phyloP scores from a whole-genome alignment of 768 basidiomycete genomes.

The Holtermannia corniformis region DNA sequence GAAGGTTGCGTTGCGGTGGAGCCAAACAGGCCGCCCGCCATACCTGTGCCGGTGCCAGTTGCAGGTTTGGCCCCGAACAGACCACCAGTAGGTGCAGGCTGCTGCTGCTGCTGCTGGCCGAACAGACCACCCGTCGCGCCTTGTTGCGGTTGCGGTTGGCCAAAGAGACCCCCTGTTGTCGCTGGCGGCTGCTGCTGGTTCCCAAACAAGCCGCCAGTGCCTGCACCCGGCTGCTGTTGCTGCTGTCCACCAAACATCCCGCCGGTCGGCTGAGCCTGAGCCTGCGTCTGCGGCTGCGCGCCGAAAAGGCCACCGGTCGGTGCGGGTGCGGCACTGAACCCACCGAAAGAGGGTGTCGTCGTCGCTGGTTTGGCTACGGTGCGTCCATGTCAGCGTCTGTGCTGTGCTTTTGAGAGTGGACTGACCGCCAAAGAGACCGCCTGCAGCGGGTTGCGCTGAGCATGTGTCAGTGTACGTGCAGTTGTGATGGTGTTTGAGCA shows the following conservation, averaged over 20 bases:
- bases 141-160: slow-evolving; percentile 2
- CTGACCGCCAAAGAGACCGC: neutral
- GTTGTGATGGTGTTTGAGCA: too few relatives aligned
- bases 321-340: neutral
- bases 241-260: slow-evolving; percentile 15
- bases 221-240: slow-evolving; percentile 5
- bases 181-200: slow-evolving; percentile 3
- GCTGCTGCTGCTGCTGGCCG: slow-evolving; percentile 6
- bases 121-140: slow-evolving; percentile 5
- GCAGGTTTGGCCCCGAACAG: slow-evolving; percentile 1
- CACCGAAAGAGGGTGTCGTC: neutral
- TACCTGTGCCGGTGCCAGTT: neutral
- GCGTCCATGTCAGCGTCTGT: neutral
- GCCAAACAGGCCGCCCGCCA: slow-evolving; percentile 5
- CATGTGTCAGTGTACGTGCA: too few relatives aligned
- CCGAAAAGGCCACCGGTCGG: neutral
- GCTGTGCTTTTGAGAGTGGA: neutral
- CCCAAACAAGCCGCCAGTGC: slow-evolving; percentile 6
- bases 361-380: neutral
- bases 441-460: neutral
- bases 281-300: slow-evolving; percentile 4
- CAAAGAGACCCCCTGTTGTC: slow-evolving; percentile 7
- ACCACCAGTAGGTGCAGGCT: slow-evolving; percentile 1
- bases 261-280: slow-evolving; percentile 3
- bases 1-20: neutral